Base-by-base conservation (phyloP, 495 filamentous ascomycete genomes). In the Hyaloscypha hepaticicola region DNA sequence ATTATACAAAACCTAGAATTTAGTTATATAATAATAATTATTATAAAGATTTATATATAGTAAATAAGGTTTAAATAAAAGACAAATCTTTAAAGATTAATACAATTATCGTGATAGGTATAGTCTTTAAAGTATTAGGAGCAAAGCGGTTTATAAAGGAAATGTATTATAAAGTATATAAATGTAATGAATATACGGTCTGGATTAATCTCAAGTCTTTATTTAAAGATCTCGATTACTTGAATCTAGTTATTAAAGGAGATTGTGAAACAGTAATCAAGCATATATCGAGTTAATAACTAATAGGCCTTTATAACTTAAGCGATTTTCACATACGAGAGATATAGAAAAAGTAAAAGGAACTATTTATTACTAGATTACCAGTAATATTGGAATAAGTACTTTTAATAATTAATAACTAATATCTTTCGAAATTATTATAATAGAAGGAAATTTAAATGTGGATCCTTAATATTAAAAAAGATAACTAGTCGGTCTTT, bases 291-390 rank as follows among this genome's bases (percentile, higher is more conserved):
- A 64, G 19, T 25, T 64, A 26, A 51, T 64, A 48, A 31, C 26
- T 64, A 28, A 64, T 57, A n/a, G 29, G 6, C 61, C 29, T 51
- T 41, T 3, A 11, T 45, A 21, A 57, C 26, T 64, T 64, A 50
- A 64, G 61, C 51, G 51, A 64, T 55, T 57, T 1, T 24, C 21
- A 64, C 51, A 64, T 64, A 64, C 24, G 57, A 64, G 25, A 64
- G 55, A 50, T 64, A 49, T 28, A 64, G 33, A 11, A 64, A 51
- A 64, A 29, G 27, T 64, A 26, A 21, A 64, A 64, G 61, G 49
- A 34, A 50, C 27, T 58, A 22, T 64, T 64, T 38, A 57, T 64
- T 64, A 29, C 50, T 26, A 57, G 51, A 24, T 41, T 31, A 26
- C 1, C 51, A 5, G 51, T 48, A 28, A 48, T 48, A 28, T 48